A percentile compares a stretch with the other conserved stretches of the same genome.
These are phyloP conservation scores for Cochlearia excelsa DNA, from an alignment of 345 rosid genomes.

Conservation along the genomic window DNA sequence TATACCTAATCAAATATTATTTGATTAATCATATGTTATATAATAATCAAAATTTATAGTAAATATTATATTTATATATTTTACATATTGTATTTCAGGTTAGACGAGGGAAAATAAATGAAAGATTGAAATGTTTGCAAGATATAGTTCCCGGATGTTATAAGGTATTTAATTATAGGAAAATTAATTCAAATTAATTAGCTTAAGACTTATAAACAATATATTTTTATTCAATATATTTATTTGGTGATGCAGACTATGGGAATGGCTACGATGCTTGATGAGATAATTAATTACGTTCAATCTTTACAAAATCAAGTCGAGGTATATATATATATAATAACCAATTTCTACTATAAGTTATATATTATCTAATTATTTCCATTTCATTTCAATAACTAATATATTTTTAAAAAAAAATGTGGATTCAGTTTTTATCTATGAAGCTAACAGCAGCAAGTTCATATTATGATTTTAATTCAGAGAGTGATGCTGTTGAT, in stretches of 20 bases:
- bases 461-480: conserved; percentile 63
- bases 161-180: conserved; percentile 41
- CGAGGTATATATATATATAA: conserved; percentile 45
- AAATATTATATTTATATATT: background rate
- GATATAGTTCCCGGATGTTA: conserved; percentile 89
- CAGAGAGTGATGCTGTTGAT: conserved; percentile 62
- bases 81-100: conserved; percentile 40
- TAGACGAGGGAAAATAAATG: conserved; percentile 78
- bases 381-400: conserved; percentile 5
- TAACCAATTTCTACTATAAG: background rate
- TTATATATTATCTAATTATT: background rate
- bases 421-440: conserved; percentile 65
- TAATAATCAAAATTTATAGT: background rate
- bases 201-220: background rate
- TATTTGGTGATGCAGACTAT: conserved; percentile 49
- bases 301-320: conserved; percentile 79
- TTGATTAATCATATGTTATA: background rate
- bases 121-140: conserved; percentile 63
- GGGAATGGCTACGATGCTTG: conserved; percentile 90
- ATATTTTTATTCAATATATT: conserved; percentile 1
- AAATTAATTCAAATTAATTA: background rate
- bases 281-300: conserved; percentile 77
- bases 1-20: background rate
- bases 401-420: background rate
- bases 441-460: conserved; percentile 87